Evolutionary conservation across 768 basidiomycete genomes (phyloP).

Genomic region (Suillus subluteus): DNA sequence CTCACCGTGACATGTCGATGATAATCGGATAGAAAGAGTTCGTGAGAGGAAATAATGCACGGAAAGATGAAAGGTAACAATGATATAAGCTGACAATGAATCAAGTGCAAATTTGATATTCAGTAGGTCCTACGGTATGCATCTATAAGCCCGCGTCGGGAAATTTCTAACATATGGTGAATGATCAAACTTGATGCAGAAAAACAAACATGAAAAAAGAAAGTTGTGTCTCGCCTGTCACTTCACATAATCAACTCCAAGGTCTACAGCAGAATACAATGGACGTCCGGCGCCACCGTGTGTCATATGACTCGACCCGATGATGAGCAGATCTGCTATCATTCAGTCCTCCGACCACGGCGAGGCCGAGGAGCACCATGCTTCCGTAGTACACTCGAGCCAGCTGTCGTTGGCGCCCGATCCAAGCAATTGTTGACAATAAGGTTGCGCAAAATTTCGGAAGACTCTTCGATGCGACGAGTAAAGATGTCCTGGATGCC

Average conservation of each 20-base stretch:
- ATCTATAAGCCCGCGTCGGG: neutral
- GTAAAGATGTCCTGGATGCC: neutral
- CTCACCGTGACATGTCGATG: neutral
- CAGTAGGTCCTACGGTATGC: neutral
- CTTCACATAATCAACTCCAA: neutral
- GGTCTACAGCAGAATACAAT: neutral
- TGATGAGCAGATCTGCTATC: conserved; percentile 5
- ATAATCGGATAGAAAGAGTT: neutral
- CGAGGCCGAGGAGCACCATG: conserved; percentile 17
- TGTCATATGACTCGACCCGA: neutral
- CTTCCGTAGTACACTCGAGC: conserved; percentile 12
- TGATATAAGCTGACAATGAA: too few relatives aligned
- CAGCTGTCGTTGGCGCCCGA: neutral
- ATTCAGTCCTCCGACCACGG: conserved; percentile 18
- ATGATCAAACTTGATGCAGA: neutral
- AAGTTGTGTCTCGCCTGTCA: neutral
- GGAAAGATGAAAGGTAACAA: neutral
- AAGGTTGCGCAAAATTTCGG: conserved; percentile 24
- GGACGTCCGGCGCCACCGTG: neutral
- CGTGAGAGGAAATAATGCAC: neutral
- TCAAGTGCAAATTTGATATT: neutral
- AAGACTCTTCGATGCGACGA: conserved; percentile 19
- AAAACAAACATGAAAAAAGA: neutral
- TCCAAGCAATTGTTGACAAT: conserved; percentile 24
- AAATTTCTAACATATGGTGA: neutral